Conservation (phyloP, 2,329 filamentous ascomycete genomes). For the Fulvia fulva region DNA sequence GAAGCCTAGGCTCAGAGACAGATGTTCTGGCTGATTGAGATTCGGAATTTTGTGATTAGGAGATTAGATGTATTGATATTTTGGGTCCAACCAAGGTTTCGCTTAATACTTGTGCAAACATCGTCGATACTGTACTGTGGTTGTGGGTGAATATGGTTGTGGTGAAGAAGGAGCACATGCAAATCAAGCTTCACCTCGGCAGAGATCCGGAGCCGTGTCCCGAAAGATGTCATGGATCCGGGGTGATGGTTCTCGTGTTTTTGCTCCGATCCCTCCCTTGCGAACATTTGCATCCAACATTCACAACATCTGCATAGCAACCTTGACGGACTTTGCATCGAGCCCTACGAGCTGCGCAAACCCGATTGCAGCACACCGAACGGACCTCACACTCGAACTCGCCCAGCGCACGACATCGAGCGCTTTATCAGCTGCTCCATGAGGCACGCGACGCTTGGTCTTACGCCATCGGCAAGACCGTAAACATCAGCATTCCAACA, state of each 20-base stretch:
- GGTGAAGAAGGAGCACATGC: no score
- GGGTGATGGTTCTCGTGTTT: background rate
- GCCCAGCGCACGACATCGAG: conserved; percentile 5
- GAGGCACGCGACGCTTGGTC: conserved; percentile 25
- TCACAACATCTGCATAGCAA: background rate
- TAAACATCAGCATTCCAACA: background rate
- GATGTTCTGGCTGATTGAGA: no score
- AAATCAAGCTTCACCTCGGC: background rate
- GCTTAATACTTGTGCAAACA: no score
- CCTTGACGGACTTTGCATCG: background rate
- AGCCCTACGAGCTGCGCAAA: background rate
- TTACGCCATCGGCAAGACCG: conserved; percentile 21
- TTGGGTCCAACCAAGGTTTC: no score
- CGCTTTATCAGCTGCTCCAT: conserved; percentile 19
- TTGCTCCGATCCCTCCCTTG: background rate
- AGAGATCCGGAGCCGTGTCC: background rate
- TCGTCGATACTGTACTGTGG: no score
- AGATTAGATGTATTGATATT: no score
- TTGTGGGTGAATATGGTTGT: no score
- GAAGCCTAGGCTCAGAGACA: background rate
- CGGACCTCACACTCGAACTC: background rate
- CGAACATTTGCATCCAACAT: background rate
- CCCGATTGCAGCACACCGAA: background rate
- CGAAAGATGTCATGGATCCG: background rate
- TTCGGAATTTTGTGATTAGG: no score